Evolutionary conservation across 2,329 filamentous ascomycete species (phyloP).

Genomic region (Colletotrichum nymphaeae): DNA sequence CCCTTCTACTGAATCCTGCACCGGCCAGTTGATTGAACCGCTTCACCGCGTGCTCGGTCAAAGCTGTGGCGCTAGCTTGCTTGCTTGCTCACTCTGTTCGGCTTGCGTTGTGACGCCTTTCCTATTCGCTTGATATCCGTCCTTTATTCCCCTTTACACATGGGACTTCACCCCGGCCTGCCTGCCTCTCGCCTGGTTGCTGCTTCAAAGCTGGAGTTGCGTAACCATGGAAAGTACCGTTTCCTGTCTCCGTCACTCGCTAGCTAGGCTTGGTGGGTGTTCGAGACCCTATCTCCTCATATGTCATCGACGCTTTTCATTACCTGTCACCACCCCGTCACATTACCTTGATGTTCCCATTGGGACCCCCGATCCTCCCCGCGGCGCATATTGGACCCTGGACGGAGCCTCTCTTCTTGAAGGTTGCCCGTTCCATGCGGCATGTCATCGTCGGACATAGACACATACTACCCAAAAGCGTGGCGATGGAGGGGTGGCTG

Average conservation of each 20-base stretch:
- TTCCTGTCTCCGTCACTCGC: neutral
- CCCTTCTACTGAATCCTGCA: neutral
- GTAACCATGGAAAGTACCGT: neutral
- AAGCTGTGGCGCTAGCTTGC: slow-evolving; percentile 23
- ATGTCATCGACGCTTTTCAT: neutral
- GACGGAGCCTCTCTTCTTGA: slow-evolving; percentile 21
- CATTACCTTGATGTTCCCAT: neutral
- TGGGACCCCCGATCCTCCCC: neutral
- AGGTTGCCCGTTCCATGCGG: slow-evolving; percentile 21
- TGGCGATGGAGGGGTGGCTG: slow-evolving; percentile 32
- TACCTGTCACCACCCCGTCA: neutral
- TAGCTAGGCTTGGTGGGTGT: neutral
- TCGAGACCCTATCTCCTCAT: neutral
- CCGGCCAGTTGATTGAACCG: slow-evolving; percentile 4
- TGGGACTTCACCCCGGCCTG: neutral
- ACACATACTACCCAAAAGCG: slow-evolving; percentile 36
- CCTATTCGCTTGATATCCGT: slow-evolving; percentile 20
- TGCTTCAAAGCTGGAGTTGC: slow-evolving; percentile 7
- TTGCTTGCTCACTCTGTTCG: slow-evolving; percentile 2
- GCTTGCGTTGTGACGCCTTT: slow-evolving; percentile 22
- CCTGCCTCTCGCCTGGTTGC: neutral
- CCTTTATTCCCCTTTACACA: slow-evolving; percentile 2
- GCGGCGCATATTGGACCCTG: slow-evolving; percentile 11
- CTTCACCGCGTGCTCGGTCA: slow-evolving; percentile 15
- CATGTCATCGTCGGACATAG: slow-evolving; percentile 25